phyloP scores from a whole-genome alignment of 2,329 filamentous ascomycete species.

The Colletotrichum endophyticum region DNA sequence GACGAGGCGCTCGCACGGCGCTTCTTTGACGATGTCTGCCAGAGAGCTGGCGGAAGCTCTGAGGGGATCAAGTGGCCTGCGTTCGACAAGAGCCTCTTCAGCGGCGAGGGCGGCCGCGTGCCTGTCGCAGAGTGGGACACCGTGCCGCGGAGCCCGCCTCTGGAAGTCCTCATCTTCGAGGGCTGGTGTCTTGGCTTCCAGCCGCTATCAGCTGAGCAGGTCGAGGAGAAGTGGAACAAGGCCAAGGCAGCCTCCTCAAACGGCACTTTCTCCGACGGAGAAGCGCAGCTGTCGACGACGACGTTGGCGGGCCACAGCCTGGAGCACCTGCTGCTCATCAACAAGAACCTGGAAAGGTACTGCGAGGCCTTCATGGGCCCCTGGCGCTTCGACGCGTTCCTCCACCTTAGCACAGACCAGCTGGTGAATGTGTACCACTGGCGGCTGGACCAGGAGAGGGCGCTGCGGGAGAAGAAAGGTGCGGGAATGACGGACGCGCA shows the following conservation, averaged over 20 bases:
- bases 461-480: conserved; percentile 16
- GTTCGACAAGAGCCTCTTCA: conserved; percentile 15
- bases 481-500: conserved; percentile 12
- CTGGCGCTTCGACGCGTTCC: conserved; percentile 14
- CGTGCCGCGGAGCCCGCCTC: conserved; percentile 1
- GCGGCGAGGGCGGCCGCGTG: conserved; percentile 10
- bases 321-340: conserved; percentile 7
- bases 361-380: conserved; percentile 17
- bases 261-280: background rate
- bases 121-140: background rate
- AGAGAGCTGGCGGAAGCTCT: rapidly evolving
- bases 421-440: conserved; percentile 15
- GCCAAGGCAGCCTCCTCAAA: background rate
- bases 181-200: conserved; percentile 20
- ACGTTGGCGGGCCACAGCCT: conserved; percentile 5
- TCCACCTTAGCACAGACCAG: conserved; percentile 11
- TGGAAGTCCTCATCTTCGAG: conserved; percentile 17
- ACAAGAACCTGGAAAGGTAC: conserved; percentile 12
- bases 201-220: background rate
- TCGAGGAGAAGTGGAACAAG: conserved; percentile 6
- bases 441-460: conserved; percentile 14
- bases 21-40: conserved; percentile 4
- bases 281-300: background rate
- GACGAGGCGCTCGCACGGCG: conserved; percentile 4
- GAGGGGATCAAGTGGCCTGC: conserved; percentile 3